Evolutionary conservation across 805 yeast genomes (phyloP).

Genomic region (Candida krabiensis): DNA sequence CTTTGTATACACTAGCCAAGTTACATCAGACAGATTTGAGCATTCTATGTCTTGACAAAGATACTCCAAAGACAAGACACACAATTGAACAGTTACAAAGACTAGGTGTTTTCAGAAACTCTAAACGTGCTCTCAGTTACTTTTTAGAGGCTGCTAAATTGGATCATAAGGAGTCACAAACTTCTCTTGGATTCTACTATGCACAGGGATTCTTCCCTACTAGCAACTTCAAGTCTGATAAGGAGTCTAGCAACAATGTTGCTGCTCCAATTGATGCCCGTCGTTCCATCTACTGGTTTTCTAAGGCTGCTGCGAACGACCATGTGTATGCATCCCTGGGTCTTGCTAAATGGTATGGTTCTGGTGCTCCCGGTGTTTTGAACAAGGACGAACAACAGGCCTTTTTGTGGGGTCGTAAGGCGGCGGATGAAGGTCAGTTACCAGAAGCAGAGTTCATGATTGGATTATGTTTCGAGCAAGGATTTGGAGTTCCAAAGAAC

Average conservation of each 20-base stretch:
- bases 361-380: conserved; percentile 60
- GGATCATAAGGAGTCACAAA: conserved; percentile 67
- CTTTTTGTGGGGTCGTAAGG: conserved; percentile 61
- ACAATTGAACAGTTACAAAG: conserved; percentile 34
- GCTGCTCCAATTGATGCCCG: conserved; percentile 47
- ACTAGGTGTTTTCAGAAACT: conserved; percentile 34
- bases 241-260: conserved; percentile 22
- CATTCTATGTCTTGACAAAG: conserved; percentile 28
- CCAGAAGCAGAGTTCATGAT: conserved; percentile 67
- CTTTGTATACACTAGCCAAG: conserved; percentile 36
- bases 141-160: conserved; percentile 60
- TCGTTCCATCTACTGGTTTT: conserved; percentile 72
- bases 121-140: conserved; percentile 45
- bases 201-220: conserved; percentile 58
- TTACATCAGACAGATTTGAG: conserved; percentile 35
- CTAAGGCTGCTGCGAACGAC: conserved; percentile 62
- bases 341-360: conserved; percentile 73
- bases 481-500: conserved; percentile 53
- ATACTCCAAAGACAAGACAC: conserved; percentile 31
- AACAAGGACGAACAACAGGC: conserved; percentile 63
- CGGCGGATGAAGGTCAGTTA: conserved; percentile 56
- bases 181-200: conserved; percentile 67
- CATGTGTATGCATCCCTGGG: conserved; percentile 72
- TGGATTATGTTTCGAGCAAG: conserved; percentile 67
- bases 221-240: conserved; percentile 32